Percentiles rank a stretch among this genome's conserved stretches.
phyloP scores from a whole-genome alignment of 2,329 filamentous ascomycete species.

The Cryphonectria naterciae region DNA sequence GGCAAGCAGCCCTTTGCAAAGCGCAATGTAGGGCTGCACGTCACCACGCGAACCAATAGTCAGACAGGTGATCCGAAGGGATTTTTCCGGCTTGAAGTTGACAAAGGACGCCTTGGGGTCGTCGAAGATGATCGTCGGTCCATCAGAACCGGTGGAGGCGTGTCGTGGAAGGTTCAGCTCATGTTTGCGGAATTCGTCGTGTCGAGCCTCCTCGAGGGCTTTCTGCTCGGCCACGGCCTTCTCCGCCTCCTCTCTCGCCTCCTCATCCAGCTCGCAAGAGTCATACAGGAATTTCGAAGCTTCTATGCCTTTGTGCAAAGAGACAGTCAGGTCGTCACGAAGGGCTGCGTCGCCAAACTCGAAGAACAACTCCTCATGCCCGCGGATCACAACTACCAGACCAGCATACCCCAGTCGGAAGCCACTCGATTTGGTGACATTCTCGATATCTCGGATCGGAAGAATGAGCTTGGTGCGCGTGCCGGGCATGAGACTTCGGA shows the following conservation, averaged over 20 bases:
- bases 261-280: slow-evolving; percentile 67
- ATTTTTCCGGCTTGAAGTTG: slow-evolving; percentile 82
- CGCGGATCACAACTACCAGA: slow-evolving; percentile 88
- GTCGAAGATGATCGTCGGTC: slow-evolving; percentile 83
- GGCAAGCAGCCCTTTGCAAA: slow-evolving; percentile 86
- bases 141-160: slow-evolving; percentile 54
- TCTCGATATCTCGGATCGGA: slow-evolving; percentile 89
- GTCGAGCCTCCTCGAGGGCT: slow-evolving; percentile 75
- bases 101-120: slow-evolving; percentile 86
- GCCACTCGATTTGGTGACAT: slow-evolving; percentile 91
- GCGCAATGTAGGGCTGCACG: slow-evolving; percentile 94
- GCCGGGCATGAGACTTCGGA: slow-evolving; percentile 85
- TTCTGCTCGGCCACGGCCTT: slow-evolving; percentile 80
- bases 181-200: slow-evolving; percentile 55
- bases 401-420: slow-evolving; percentile 91
- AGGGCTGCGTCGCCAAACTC: slow-evolving; percentile 80
- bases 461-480: slow-evolving; percentile 92
- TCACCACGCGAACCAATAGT: slow-evolving; percentile 96
- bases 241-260: slow-evolving; percentile 72
- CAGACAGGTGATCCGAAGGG: slow-evolving; percentile 85
- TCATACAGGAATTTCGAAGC: slow-evolving; percentile 71
- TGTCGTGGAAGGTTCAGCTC: slow-evolving; percentile 55
- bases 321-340: slow-evolving; percentile 88
- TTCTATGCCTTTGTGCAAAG: slow-evolving; percentile 76
- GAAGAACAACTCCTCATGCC: slow-evolving; percentile 95